These are phyloP conservation scores for Hypericum androsaemum DNA, from an alignment of 345 rosid genomes.

Conservation along the genomic window DNA sequence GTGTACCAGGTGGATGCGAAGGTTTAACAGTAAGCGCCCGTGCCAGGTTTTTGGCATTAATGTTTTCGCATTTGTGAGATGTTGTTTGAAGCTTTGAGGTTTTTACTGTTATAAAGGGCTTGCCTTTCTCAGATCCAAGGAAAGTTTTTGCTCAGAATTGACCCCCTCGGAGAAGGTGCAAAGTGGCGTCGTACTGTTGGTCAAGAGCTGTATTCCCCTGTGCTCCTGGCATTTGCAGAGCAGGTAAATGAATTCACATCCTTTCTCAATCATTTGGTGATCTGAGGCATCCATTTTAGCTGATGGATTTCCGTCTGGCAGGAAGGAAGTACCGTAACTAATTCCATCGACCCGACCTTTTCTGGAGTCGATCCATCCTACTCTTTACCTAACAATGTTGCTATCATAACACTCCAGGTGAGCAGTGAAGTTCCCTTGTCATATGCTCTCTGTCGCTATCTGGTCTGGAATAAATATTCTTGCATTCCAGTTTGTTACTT, in stretches of 20 bases:
- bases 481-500: too few relatives aligned
- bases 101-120: not conserved
- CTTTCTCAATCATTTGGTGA: not conserved
- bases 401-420: constrained; percentile 85
- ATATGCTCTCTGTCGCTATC: too few relatives aligned
- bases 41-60: too few relatives aligned
- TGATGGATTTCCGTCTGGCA: constrained; percentile 23
- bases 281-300: constrained; percentile 6
- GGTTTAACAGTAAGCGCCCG: constrained; percentile 70
- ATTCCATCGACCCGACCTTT: constrained; percentile 41
- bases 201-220: constrained; percentile 84
- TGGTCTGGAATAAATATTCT: too few relatives aligned
- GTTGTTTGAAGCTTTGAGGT: too few relatives aligned
- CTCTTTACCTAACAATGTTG: constrained; percentile 59
- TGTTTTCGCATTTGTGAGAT: too few relatives aligned
- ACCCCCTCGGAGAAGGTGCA: constrained; percentile 75
- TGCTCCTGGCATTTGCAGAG: constrained; percentile 76
- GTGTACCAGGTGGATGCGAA: constrained; percentile 53
- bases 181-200: constrained; percentile 86
- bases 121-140: constrained; percentile 57
- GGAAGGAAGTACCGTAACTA: constrained; percentile 58
- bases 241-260: constrained; percentile 35
- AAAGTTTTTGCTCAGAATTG: constrained; percentile 57
- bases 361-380: constrained; percentile 70
- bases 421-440: constrained; percentile 2